Conservation (phyloP, 306 rosid genomes). For the apple (Malus domestica) region DNA sequence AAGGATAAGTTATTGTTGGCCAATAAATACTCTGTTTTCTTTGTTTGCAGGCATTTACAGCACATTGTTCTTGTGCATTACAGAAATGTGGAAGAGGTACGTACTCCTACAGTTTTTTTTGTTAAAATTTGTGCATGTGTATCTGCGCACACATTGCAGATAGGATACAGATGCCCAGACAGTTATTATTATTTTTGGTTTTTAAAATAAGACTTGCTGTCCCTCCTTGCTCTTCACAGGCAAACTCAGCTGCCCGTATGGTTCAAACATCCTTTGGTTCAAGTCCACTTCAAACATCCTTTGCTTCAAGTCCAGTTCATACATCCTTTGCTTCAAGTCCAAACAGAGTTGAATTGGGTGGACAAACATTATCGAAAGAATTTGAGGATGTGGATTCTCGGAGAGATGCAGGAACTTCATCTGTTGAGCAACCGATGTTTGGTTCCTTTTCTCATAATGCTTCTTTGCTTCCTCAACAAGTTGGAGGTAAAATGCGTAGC, state of each 20-base stretch:
- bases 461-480: conserved; percentile 26
- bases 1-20: not conserved
- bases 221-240: conserved; percentile 27
- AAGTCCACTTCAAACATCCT: conserved; percentile 2
- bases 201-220: too few species aligned
- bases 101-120: conserved; percentile 16
- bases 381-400: conserved; percentile 41
- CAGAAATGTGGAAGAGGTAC: conserved; percentile 63
- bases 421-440: conserved; percentile 23
- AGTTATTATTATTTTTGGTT: too few species aligned
- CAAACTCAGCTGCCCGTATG: conserved; percentile 21
- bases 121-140: too few species aligned
- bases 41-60: conserved; percentile 35
- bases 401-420: conserved; percentile 24
- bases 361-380: conserved; percentile 24
- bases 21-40: not conserved
- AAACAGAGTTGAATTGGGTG: conserved; percentile 28
- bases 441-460: conserved; percentile 23
- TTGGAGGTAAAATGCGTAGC: conserved; percentile 30
- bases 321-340: conserved; percentile 34
- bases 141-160: too few species aligned
- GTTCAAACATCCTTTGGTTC: not conserved
- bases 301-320: conserved; percentile 16
- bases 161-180: too few species aligned
- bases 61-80: conserved; percentile 80